Base-by-base conservation (phyloP, 2,329 filamentous ascomycete genomes). In the Pseudocercospora musae region DNA sequence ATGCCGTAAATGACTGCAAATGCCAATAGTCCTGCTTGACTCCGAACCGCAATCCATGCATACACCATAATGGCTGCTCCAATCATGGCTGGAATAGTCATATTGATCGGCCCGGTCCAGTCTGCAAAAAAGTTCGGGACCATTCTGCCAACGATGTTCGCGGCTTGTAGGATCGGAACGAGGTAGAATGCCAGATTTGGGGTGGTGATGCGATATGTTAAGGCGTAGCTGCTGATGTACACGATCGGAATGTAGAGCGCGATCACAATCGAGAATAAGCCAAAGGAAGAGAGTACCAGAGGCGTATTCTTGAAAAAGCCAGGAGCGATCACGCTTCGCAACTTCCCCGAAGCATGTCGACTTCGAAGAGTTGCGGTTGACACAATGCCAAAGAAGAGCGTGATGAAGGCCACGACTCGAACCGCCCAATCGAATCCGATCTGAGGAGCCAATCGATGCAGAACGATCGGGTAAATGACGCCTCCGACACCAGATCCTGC, bases 151-250 rank as follows among this genome's bases (percentile, higher is more conserved):
- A 84, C 78, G 0, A 79, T 80, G 0, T 83, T 85, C 0, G 85
- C 82, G 0, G 80, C 84, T 68, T 90, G 90, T 66, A 89, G 78
- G 59, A 90, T 85, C 1, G 87, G 81, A 1, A 90, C 75, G 2
- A 89, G 77, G 68, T 89, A 90, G 63, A 85, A 87, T 0, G 85
- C 85, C 0, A 89, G 73, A 0, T 82, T 78, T 15, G 48, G 15
- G 8, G 8, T 18, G 20, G 60, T 37, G 67, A 89, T 83, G 8
- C 80, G 78, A 0, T 75, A 73, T 0, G 78, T 72, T 1, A 85
- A 78, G 2, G 84, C 85, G 67, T 87, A 89, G 0, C 82, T 78
- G 10, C 85, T 83, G 8, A 85, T 75, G 69, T 82, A 86, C 70
- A 85, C 84, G 13, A 86, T 73, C 25, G 83, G 83, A 23, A 80